phyloP scores from a whole-genome alignment of 2,329 filamentous ascomycete genomes.

The Colletotrichum euphorbiae region DNA sequence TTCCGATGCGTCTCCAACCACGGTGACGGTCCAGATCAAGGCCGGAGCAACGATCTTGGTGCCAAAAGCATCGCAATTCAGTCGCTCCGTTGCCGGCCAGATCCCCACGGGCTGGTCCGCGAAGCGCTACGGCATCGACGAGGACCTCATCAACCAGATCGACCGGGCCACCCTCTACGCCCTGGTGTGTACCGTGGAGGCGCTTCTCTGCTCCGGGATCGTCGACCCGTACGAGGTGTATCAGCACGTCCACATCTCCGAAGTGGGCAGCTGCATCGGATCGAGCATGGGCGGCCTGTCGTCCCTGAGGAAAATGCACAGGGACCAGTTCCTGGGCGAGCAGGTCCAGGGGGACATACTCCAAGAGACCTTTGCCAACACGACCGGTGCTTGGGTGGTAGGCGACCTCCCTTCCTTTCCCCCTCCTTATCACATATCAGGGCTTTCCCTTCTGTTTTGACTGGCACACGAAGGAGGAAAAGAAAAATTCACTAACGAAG shows the following conservation, averaged over 20 bases:
- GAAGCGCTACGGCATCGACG: slow-evolving; percentile 93
- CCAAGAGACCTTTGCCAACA: slow-evolving; percentile 51
- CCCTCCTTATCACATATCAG: too few species aligned
- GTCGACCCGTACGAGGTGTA: slow-evolving; percentile 62
- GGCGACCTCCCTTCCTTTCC: too few species aligned
- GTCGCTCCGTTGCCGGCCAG: slow-evolving; percentile 95
- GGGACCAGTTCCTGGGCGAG: slow-evolving; percentile 25
- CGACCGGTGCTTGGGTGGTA: slow-evolving; percentile 51
- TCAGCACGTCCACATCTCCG: slow-evolving; percentile 50
- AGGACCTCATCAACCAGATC: slow-evolving; percentile 97
- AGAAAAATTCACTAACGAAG: too few species aligned
- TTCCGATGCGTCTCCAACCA: too few species aligned
- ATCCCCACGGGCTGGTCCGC: slow-evolving; percentile 97
- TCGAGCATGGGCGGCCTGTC: slow-evolving; percentile 46
- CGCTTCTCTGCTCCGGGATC: slow-evolving; percentile 90
- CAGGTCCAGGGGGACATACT: slow-evolving; percentile 50
- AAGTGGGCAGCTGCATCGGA: slow-evolving; percentile 51
- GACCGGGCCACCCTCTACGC: slow-evolving; percentile 96
- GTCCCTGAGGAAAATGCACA: slow-evolving; percentile 44
- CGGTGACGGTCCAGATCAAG: slow-evolving; percentile 90
- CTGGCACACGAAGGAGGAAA: too few species aligned
- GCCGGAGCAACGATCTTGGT: slow-evolving; percentile 95
- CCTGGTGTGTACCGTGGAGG: slow-evolving; percentile 91
- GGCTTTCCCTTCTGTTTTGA: too few species aligned
- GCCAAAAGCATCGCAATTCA: slow-evolving; percentile 95